These are phyloP conservation scores for Eucalyptus urophylla DNA, from an alignment of 345 rosid genomes.

Conservation along the genomic window DNA sequence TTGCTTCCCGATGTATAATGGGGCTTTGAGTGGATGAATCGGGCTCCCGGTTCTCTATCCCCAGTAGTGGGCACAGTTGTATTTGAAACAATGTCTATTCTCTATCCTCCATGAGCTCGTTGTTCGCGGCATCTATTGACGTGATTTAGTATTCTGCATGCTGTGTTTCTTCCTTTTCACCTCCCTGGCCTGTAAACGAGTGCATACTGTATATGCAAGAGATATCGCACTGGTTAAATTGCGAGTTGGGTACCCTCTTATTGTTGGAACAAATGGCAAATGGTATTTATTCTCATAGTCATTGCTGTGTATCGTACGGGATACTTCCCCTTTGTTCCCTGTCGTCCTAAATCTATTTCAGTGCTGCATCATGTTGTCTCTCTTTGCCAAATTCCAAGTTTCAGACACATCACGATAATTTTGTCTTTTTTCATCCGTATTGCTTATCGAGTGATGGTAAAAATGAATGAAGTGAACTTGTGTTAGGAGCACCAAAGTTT, in stretches of 20 bases:
- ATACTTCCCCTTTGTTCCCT: background rate
- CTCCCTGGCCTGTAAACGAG: background rate
- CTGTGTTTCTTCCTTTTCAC: background rate
- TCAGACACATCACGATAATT: background rate
- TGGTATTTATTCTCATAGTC: background rate
- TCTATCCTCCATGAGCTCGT: background rate
- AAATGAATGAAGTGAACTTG: background rate
- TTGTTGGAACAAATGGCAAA: background rate
- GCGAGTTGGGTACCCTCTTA: background rate
- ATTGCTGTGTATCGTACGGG: background rate
- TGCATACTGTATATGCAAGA: background rate
- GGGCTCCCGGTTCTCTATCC: background rate
- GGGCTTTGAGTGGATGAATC: background rate
- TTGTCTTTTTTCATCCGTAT: too few species aligned
- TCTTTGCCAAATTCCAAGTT: background rate
- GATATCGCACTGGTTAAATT: background rate
- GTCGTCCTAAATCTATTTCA: background rate
- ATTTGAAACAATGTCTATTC: background rate
- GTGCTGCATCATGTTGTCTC: background rate
- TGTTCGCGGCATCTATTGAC: background rate
- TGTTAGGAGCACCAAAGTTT: background rate
- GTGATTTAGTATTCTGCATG: background rate
- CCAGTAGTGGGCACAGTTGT: background rate
- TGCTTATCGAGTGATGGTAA: background rate
- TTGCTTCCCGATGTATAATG: background rate